Evolutionary conservation across 164 flowering plant species (phyloP), one percentile per base, ranked within the genome.

Genomic region (Cinnamomum chago): DNA sequence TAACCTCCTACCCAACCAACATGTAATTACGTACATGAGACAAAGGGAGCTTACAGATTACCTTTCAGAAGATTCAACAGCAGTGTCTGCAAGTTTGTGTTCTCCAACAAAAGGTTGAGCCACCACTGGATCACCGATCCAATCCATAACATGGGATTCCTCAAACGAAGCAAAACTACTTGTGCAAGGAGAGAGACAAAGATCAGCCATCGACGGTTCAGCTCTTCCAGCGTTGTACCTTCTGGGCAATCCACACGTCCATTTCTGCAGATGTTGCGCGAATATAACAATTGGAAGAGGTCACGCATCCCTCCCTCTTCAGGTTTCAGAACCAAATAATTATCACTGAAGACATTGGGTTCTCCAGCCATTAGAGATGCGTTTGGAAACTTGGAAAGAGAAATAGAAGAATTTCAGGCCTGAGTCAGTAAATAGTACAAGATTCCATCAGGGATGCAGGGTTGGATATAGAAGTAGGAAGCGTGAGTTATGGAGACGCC

Each of bases 141-240:
- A 1, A 72, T 17, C 23, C 6, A 11, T 20, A 80, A 79, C 81
- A 87, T 4, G 20, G 84, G 83, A 5, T 72, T 79, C 28, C 72
- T 78, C 22, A 58, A 2, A 7, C 1, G 17, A 7, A 83, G 67
- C 9, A 89, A 68, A 15, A 75, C 2, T 28, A 80, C 83, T 70
- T 87, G 92, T 11, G 20, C 52, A 0, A 79, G 15, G 17, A 87
- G 22, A 50, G 92, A 85, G 60, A 85, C 17, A 69, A 86, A 81
- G 50, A 89, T 78, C 66, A 86, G 40, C 89, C 90, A 89, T 77
- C 90, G 76, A 0, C 76, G 77, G 2, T 25, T 3, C 6, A 81
- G 72, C 35, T 68, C 75, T 17, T 13, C 50, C 20, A 40, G 1
- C 33, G 22, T 12, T 1, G 24, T 22, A 12, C 67, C 85, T 12